Conservation (phyloP, 148 eudicot species). For the Cornus suecica region DNA sequence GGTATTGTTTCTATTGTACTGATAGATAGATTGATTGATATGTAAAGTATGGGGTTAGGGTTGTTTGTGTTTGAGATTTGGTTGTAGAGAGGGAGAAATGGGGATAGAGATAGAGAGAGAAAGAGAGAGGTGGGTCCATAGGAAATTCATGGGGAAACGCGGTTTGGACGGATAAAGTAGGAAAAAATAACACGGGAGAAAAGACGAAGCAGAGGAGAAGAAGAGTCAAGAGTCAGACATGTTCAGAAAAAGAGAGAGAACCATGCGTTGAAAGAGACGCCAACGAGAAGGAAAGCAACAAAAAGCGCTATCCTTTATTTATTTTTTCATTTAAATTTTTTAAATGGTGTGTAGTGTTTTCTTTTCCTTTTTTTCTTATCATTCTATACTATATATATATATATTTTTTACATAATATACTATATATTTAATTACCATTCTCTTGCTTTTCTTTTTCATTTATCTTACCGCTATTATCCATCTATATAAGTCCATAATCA, state of each 20-base stretch:
- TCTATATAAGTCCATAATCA: no score
- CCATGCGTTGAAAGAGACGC: neutral
- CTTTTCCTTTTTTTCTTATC: no score
- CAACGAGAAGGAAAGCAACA: neutral
- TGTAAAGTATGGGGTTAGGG: no score
- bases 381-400: no score
- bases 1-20: no score
- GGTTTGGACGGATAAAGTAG: neutral
- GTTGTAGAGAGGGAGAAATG: neutral
- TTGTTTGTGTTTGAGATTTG: neutral
- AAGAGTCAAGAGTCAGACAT: neutral
- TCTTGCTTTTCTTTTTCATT: no score
- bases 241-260: neutral
- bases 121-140: conserved; percentile 1
- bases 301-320: conserved; percentile 3
- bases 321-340: no score
- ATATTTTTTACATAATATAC: no score
- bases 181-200: neutral
- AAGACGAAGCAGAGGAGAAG: neutral
- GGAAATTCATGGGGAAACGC: conserved; percentile 11
- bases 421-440: no score
- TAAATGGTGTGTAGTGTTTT: no score
- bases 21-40: no score
- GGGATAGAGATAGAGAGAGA: neutral
- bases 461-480: no score